phyloP scores from a whole-genome alignment of 1,284 basidiomycete genomes.

The Leccinum fuscescens region DNA sequence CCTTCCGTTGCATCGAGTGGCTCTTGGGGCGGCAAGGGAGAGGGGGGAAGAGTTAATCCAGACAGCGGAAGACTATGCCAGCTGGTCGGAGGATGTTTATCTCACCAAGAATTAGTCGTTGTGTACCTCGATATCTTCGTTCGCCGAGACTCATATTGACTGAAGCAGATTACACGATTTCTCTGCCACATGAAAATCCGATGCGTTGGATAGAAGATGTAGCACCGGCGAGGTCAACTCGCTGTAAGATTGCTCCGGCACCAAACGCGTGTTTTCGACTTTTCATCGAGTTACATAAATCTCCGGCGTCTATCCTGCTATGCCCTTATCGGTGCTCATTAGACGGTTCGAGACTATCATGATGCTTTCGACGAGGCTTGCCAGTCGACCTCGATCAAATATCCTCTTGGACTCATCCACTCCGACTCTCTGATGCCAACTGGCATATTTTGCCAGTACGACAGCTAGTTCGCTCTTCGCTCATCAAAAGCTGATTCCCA shows the following conservation, averaged over 20 bases:
- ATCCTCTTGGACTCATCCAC: not conserved
- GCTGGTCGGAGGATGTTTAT: constrained; percentile 32
- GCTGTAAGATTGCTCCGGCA: too few species aligned
- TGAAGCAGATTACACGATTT: too few species aligned
- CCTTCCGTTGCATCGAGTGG: constrained; percentile 25
- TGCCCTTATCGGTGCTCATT: constrained; percentile 7
- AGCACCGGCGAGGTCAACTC: too few species aligned
- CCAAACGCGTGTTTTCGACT: constrained; percentile 8
- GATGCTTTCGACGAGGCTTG: constrained; percentile 2
- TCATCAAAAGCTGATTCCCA: not conserved
- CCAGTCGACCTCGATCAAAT: not conserved
- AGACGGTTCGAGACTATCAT: not conserved
- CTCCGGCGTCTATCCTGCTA: constrained; percentile 2
- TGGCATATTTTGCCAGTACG: not conserved
- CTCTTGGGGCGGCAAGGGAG: constrained; percentile 25
- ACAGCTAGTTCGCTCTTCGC: not conserved
- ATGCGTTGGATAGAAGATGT: too few species aligned
- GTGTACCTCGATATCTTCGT: not conserved
- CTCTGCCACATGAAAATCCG: too few species aligned
- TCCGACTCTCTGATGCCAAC: not conserved
- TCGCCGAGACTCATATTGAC: not conserved
- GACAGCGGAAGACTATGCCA: constrained; percentile 27
- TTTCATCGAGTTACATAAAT: not conserved
- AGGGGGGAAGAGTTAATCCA: constrained; percentile 27
- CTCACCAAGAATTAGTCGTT: not conserved